A percentile compares a stretch with the other conserved stretches of the same genome.
These are phyloP conservation scores for Stagonosporopsis tanaceti DNA, from an alignment of 2,329 filamentous ascomycete genomes.

Conservation along the genomic window DNA sequence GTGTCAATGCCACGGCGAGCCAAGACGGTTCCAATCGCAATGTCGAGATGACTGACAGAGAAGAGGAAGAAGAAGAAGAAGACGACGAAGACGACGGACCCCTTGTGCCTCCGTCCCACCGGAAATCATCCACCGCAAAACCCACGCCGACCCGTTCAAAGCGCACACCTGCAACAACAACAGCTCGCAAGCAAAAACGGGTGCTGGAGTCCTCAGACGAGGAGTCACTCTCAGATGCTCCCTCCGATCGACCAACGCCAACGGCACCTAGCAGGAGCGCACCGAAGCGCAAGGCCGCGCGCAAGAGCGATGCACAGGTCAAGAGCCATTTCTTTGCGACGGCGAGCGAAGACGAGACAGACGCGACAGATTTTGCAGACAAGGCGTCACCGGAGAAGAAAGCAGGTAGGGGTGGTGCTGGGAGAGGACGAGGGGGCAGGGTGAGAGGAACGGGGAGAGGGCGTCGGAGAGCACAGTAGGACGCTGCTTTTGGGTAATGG, in stretches of 20 bases:
- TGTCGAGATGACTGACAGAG: conserved; percentile 2
- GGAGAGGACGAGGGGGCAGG: conserved; percentile 13
- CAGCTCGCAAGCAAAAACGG: conserved; percentile 20
- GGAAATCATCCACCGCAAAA: conserved; percentile 16
- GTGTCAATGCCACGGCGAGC: conserved; percentile 1
- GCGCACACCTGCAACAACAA: conserved; percentile 5
- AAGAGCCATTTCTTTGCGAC: conserved; percentile 47
- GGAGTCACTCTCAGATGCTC: conserved; percentile 19
- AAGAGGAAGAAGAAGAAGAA: neutral
- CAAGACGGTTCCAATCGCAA: neutral
- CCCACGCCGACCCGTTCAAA: conserved; percentile 16
- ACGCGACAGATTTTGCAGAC: conserved; percentile 38
- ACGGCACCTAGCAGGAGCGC: conserved; percentile 22
- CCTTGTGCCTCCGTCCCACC: conserved; percentile 16
- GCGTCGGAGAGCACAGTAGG: neutral
- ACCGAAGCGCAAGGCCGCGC: conserved; percentile 37
- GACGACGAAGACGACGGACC: conserved; percentile 40
- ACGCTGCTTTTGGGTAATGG: neutral
- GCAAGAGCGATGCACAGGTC: conserved; percentile 40
- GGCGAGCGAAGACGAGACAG: conserved; percentile 44
- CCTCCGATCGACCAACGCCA: conserved; percentile 16
- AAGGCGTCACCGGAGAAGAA: conserved; percentile 31
- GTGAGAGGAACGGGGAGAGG: neutral
- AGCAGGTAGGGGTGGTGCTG: conserved; percentile 16
- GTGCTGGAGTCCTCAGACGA: conserved; percentile 20